Conservation (phyloP, 192 early-diverging fungal genomes). For the Rhizophlyctis rosea region DNA sequence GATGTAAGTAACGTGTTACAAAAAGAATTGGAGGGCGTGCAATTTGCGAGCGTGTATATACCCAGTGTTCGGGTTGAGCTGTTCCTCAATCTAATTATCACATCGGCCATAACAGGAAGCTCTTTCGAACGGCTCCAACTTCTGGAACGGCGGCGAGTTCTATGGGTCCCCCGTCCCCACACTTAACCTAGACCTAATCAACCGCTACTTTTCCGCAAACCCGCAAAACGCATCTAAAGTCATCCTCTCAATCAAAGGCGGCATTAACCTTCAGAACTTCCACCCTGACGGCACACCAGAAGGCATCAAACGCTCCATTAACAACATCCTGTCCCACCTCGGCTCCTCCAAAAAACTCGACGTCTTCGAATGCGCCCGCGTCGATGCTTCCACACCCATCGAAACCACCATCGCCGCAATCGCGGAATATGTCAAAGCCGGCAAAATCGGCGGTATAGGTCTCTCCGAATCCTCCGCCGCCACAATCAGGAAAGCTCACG, state of each 20-base stretch:
- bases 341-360: neutral
- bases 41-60: neutral
- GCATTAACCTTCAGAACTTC: too few species aligned
- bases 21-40: neutral
- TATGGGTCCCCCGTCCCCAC: neutral
- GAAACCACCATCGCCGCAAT: conserved; percentile 58
- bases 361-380: conserved; percentile 3
- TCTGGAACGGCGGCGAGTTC: conserved; percentile 6
- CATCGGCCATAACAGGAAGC: too few species aligned
- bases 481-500: conserved; percentile 55
- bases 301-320: neutral
- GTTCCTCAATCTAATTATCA: too few species aligned
- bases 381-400: too few species aligned
- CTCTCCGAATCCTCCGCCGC: conserved; percentile 53
- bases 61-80: too few species aligned
- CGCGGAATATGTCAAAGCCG: conserved; percentile 63
- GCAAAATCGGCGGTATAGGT: conserved; percentile 59
- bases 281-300: too few species aligned
- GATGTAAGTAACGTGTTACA: neutral
- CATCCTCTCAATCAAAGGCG: neutral
- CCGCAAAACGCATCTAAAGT: neutral
- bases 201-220: conserved; percentile 1
- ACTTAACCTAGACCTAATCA: neutral
- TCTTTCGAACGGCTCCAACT: neutral
- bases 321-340: neutral